Conservation (phyloP, 306 rosid genomes). For the Vigna unguiculata region DNA sequence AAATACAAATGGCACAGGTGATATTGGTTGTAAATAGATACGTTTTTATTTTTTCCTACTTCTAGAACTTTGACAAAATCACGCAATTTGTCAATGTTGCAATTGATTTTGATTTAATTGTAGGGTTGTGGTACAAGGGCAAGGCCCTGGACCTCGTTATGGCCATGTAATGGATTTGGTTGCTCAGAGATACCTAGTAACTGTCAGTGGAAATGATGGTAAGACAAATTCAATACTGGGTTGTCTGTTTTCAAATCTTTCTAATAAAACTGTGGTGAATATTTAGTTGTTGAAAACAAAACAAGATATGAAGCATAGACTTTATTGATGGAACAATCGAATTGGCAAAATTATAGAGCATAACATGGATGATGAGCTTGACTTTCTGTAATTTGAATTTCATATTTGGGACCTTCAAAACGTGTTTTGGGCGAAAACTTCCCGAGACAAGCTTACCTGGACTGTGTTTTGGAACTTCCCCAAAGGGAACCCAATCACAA, state of each 20-base stretch:
- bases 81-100: constrained; percentile 27
- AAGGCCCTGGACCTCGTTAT: constrained; percentile 98
- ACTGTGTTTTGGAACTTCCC: not conserved
- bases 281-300: constrained; percentile 2
- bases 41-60: constrained; percentile 24
- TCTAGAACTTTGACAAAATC: constrained; percentile 34
- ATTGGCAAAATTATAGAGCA: constrained; percentile 28
- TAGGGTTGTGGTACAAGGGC: constrained; percentile 98
- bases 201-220: constrained; percentile 98
- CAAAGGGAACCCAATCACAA: not conserved
- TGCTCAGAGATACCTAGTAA: constrained; percentile 97
- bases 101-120: constrained; percentile 45
- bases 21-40: constrained; percentile 40
- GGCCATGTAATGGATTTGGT: constrained; percentile 99
- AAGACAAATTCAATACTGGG: constrained; percentile 47
- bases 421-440: not conserved
- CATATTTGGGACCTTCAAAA: not conserved
- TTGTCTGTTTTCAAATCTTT: not conserved
- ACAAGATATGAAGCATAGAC: not conserved
- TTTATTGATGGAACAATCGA: not conserved
- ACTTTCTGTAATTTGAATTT: not conserved
- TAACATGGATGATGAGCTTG: constrained; percentile 31
- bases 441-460: not conserved
- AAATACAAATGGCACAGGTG: constrained; percentile 99
- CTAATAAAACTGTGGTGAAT: not conserved